Evolutionary conservation across 2,329 filamentous ascomycete species (phyloP).

Genomic region (Dactylellina leptospora): DNA sequence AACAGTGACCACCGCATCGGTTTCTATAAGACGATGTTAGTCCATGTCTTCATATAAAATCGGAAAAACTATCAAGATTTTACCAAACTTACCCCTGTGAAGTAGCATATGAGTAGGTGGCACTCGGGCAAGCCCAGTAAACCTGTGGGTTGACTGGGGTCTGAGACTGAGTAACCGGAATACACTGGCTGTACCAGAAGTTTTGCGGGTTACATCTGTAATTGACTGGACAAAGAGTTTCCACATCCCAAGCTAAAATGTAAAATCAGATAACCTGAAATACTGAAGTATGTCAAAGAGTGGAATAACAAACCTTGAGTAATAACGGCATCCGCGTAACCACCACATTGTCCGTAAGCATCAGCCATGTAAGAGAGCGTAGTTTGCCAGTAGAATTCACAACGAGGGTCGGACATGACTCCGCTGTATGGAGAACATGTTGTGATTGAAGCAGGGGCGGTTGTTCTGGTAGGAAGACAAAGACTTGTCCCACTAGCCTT

Average conservation of each 20-base stretch:
- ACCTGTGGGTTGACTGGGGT: constrained; percentile 23
- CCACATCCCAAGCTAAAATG: constrained; percentile 35
- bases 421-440: constrained; percentile 42
- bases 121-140: constrained; percentile 39
- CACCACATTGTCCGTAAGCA: constrained; percentile 42
- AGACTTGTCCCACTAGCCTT: constrained; percentile 13
- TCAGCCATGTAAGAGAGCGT: constrained; percentile 38
- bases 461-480: constrained; percentile 32
- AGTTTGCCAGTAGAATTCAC: constrained; percentile 51
- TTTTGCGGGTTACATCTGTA: constrained; percentile 49
- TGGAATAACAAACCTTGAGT: constrained; percentile 18
- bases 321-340: constrained; percentile 27
- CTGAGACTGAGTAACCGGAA: constrained; percentile 24
- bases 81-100: constrained; percentile 25
- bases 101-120: constrained; percentile 38
- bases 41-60: not conserved
- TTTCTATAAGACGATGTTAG: not conserved
- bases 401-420: constrained; percentile 25
- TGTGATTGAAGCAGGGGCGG: constrained; percentile 22
- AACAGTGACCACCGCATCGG: constrained; percentile 49
- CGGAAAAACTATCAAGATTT: not conserved
- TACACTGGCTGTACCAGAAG: constrained; percentile 50
- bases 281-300: not conserved
- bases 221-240: constrained; percentile 48
- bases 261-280: not conserved